Base-by-base conservation (phyloP, 345 rosid species). In the Trapa incisa region DNA sequence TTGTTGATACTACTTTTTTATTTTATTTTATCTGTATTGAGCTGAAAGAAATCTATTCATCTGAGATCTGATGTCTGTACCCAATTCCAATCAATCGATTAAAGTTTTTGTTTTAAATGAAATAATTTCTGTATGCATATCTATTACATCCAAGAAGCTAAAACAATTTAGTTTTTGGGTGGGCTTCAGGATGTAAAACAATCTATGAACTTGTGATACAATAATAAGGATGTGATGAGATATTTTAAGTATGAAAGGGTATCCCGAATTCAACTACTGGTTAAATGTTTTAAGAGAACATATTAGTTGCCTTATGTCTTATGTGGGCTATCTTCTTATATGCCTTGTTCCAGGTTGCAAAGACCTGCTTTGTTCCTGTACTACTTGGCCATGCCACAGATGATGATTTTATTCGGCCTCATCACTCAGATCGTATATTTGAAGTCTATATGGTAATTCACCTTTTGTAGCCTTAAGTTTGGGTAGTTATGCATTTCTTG, bases 391-490 rank as follows among this genome's bases (percentile, higher is more conserved):
- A 92, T 82, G 98, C 91, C 63, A 66, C 74, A 64, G 87, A 80
- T 73, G 98, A 92, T 80, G 95, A 92, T 77, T 92, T 92, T 73
- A 86, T 89, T 69, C 86, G 70, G 56, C 96, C 98, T 61, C 95
- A 89, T 81, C 98, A 92, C 77, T 85, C 96, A 48, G 92, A 89
- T 74, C 81, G 83, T 29, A 85, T 89, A 83, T 85, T 71, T 75
- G 95, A 89, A 80, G 88, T 86, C 61, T 92, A 89, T 73, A 37
- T 79, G 72, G 98, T 89, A 81, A 75, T 72, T 72, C 67, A 4
- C 70, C 57, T 52, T 67, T 47, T 61, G 45, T 0, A 33, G 11
- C 12, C 3, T 58, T 9, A 33, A 32, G 14, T 32, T 29, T 39
- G 36, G 68, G 32, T 41, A 47, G 61, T 54, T 52, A 36, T 66